These are phyloP conservation scores for Furcasterigmium furcatum DNA, from an alignment of 2,329 filamentous ascomycete genomes.

Conservation along the genomic window DNA sequence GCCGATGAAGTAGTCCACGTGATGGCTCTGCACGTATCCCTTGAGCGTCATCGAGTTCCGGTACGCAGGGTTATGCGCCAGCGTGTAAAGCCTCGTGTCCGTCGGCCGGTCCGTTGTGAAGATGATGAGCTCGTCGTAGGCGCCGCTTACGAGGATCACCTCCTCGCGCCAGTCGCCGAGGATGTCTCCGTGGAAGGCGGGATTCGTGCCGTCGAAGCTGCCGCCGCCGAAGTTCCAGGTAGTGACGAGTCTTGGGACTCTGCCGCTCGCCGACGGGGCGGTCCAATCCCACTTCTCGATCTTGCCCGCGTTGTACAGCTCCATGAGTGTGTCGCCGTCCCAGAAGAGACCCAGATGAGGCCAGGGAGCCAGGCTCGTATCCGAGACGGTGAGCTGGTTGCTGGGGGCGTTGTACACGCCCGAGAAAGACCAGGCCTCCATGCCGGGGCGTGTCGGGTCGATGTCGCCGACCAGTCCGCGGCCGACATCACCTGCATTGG, in stretches of 20 bases:
- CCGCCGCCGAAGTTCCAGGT: conserved; percentile 7
- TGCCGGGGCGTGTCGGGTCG: conserved; percentile 12
- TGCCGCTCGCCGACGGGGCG: background rate
- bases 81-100: conserved; percentile 15
- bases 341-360: conserved; percentile 10
- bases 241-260: conserved; percentile 1
- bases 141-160: conserved; percentile 12
- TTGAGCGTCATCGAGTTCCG: conserved; percentile 19
- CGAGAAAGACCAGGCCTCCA: conserved; percentile 17
- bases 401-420: conserved; percentile 14
- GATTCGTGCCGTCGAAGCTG: conserved; percentile 6
- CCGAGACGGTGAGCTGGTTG: conserved; percentile 4
- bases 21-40: conserved; percentile 17
- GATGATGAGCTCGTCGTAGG: conserved; percentile 14
- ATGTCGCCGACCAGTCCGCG: conserved; percentile 17
- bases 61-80: conserved; percentile 19
- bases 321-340: conserved; percentile 13
- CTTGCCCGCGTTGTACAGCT: conserved; percentile 18
- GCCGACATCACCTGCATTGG: conserved; percentile 6
- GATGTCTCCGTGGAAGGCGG: conserved; percentile 14
- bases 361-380: conserved; percentile 4
- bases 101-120: conserved; percentile 16
- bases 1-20: conserved; percentile 17
- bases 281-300: conserved; percentile 16
- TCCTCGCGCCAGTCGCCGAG: conserved; percentile 18